A percentile compares a stretch with the other conserved stretches of the same genome.
These are phyloP conservation scores for Phytophthora melonis DNA, from an alignment of 352 stramenopile genomes.

Conservation along the genomic window DNA sequence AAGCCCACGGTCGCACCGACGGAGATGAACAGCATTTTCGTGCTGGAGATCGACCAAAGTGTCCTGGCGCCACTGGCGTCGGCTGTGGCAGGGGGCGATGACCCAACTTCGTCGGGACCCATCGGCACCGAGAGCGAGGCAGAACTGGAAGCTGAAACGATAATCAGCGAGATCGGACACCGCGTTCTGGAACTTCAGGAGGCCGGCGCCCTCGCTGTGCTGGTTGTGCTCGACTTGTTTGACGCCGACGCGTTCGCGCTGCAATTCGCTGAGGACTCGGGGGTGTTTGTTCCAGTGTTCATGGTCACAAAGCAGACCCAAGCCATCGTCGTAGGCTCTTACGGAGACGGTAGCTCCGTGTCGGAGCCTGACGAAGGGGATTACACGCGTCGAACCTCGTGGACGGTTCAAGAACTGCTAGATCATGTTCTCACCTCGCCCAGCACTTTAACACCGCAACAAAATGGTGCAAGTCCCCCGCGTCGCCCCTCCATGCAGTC, in stretches of 20 bases:
- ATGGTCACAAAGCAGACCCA: constrained; percentile 50
- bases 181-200: constrained; percentile 72
- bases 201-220: constrained; percentile 57
- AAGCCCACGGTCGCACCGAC: constrained; percentile 45
- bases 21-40: constrained; percentile 52
- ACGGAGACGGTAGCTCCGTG: constrained; percentile 23
- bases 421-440: constrained; percentile 22
- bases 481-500: constrained; percentile 33
- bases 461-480: neutral
- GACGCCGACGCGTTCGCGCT: constrained; percentile 67
- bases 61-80: constrained; percentile 25
- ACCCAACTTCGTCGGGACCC: neutral
- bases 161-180: constrained; percentile 56
- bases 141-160: constrained; percentile 44
- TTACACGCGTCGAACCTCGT: constrained; percentile 40
- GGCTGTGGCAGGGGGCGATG: constrained; percentile 13
- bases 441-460: constrained; percentile 6
- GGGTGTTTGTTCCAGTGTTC: constrained; percentile 79
- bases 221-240: constrained; percentile 73
- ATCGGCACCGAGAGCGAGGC: constrained; percentile 34
- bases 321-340: constrained; percentile 26
- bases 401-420: constrained; percentile 31
- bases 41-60: constrained; percentile 56
- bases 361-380: constrained; percentile 30
- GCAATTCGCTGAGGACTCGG: constrained; percentile 52